These are phyloP conservation scores for Coix lacrymajobi DNA, from an alignment of 176 grass and related monocot species.

Conservation along the genomic window DNA sequence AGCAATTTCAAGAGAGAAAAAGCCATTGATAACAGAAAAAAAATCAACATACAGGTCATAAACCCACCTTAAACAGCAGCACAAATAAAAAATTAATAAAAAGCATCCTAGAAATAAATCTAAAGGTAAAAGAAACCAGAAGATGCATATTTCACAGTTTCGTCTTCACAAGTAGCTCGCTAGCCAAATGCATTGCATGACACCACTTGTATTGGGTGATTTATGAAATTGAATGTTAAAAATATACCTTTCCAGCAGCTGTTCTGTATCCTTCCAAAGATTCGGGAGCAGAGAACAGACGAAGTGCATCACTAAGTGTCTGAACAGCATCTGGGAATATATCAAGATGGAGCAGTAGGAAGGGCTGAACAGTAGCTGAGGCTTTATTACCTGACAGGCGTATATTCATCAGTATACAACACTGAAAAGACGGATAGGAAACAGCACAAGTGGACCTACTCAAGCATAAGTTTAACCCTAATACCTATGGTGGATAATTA, in stretches of 20 bases:
- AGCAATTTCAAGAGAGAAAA: not conserved
- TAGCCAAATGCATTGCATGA: not conserved
- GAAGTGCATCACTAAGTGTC: constrained; percentile 72
- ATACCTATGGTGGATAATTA: not conserved
- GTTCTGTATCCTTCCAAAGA: constrained; percentile 94
- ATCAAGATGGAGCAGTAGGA: constrained; percentile 91
- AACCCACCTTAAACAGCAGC: not conserved
- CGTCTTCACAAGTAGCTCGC: not conserved
- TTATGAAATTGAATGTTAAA: constrained; percentile 8
- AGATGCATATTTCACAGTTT: not conserved
- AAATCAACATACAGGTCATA: not conserved
- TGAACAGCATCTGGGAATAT: constrained; percentile 80
- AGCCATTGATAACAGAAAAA: not conserved
- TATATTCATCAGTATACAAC: constrained; percentile 4
- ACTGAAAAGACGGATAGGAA: not conserved
- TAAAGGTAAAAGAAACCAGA: not conserved
- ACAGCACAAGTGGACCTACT: not conserved
- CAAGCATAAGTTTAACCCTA: not conserved
- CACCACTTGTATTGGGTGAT: not conserved
- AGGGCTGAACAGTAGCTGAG: constrained; percentile 85
- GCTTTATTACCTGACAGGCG: constrained; percentile 66
- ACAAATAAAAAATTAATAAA: not conserved
- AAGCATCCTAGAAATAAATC: not conserved
- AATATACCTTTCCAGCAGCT: constrained; percentile 76
- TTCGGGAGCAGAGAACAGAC: constrained; percentile 70